A percentile compares a stretch with the other conserved stretches of the same genome.
These are phyloP conservation scores for Lactarius sanguifluus DNA, from an alignment of 768 basidiomycete genomes.

Conservation along the genomic window DNA sequence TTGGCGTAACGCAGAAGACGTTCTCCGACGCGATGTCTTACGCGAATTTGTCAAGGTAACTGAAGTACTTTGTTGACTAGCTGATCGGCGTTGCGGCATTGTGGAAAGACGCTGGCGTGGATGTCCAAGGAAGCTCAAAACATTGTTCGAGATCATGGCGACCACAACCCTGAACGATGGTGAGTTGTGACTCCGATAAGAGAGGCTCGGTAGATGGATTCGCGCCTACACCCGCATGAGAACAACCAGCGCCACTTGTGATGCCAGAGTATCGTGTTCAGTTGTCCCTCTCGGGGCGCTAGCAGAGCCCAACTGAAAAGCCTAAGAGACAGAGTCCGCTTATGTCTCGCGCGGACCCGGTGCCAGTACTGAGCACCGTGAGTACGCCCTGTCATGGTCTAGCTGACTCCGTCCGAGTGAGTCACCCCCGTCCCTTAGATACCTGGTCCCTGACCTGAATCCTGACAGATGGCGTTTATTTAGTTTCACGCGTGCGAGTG, in stretches of 20 bases:
- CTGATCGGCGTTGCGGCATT: slow-evolving; percentile 39
- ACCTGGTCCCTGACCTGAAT: too few species aligned
- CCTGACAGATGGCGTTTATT: too few species aligned
- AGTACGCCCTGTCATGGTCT: too few species aligned
- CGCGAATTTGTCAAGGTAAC: slow-evolving; percentile 71
- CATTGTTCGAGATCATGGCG: slow-evolving; percentile 41
- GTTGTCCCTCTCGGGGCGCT: too few species aligned
- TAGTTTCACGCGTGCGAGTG: too few species aligned
- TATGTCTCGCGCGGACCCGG: too few species aligned
- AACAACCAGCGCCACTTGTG: background rate
- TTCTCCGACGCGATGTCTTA: slow-evolving; percentile 52
- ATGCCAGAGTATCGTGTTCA: too few species aligned
- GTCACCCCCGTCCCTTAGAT: too few species aligned
- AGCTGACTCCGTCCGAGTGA: too few species aligned
- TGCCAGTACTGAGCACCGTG: too few species aligned
- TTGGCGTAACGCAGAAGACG: slow-evolving; percentile 85
- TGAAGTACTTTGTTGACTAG: slow-evolving; percentile 4
- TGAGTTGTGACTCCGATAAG: background rate
- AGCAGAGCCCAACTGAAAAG: too few species aligned
- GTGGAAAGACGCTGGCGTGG: slow-evolving; percentile 76
- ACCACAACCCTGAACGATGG: slow-evolving; percentile 41
- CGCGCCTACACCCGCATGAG: background rate
- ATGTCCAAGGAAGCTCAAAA: slow-evolving; percentile 44
- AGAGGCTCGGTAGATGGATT: background rate
- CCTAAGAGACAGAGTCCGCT: too few species aligned